These are phyloP conservation scores for Eragrostis curvula DNA, from an alignment of 176 grass and related monocot genomes.

Conservation along the genomic window DNA sequence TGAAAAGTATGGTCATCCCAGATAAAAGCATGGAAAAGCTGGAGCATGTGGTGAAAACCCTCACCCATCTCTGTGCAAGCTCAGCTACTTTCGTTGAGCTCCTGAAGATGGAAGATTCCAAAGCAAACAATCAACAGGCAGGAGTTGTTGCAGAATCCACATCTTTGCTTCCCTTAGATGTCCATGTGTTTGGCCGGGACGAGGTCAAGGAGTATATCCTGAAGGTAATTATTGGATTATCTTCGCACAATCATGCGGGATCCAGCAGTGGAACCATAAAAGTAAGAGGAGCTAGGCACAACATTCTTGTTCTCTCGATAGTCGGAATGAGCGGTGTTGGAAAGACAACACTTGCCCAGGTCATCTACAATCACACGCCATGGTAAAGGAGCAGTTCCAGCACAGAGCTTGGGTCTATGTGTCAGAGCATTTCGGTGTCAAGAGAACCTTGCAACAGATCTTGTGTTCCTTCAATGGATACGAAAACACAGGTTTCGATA, in stretches of 20 bases:
- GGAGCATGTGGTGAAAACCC: not conserved
- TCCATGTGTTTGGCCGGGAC: not conserved
- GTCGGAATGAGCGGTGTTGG: constrained; percentile 37
- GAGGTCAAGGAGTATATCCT: not conserved
- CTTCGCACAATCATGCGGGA: not conserved
- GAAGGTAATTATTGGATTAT: not conserved
- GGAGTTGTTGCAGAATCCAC: not conserved
- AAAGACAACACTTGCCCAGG: constrained; percentile 33
- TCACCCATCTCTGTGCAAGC: not conserved
- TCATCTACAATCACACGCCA: constrained; percentile 16
- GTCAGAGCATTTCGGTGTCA: constrained; percentile 12
- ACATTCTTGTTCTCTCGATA: constrained; percentile 16
- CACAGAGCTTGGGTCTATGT: constrained; percentile 32
- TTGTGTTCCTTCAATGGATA: not conserved
- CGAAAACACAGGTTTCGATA: not conserved
- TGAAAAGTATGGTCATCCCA: not conserved
- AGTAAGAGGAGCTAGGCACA: not conserved
- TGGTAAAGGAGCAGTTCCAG: not conserved
- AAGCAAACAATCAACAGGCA: not conserved
- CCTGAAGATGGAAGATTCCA: not conserved
- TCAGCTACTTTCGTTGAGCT: not conserved
- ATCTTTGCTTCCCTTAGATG: not conserved
- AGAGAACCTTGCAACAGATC: constrained; percentile 7
- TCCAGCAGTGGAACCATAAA: not conserved
- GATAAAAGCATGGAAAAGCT: not conserved